Conservation (phyloP, 108 stramenopile species). For the Stephanodiscus minutulus region DNA sequence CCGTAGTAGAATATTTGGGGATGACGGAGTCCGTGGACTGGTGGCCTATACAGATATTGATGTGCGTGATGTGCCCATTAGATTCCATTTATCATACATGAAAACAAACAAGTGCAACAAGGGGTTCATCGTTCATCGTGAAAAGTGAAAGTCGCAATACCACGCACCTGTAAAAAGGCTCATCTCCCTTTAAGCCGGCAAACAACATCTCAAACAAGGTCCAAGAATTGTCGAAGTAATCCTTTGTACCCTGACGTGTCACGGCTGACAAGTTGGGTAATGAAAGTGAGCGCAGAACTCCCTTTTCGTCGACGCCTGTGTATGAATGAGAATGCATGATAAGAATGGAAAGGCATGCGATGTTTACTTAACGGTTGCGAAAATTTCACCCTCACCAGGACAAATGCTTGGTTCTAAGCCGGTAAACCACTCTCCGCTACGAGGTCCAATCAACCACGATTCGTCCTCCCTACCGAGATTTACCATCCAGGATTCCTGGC, state of each 20-base stretch:
- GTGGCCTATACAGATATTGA: conserved; percentile 46
- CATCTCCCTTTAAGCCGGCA: conserved; percentile 88
- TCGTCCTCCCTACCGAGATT: conserved; percentile 74
- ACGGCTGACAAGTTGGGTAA: conserved; percentile 70
- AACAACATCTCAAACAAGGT: conserved; percentile 89
- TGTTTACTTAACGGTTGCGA: not conserved
- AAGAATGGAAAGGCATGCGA: not conserved
- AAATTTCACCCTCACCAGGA: conserved; percentile 51
- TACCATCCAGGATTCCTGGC: conserved; percentile 77
- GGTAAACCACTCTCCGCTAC: conserved; percentile 74
- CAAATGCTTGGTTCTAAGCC: conserved; percentile 60
- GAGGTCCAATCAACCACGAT: conserved; percentile 67
- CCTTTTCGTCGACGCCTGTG: conserved; percentile 57
- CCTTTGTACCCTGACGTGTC: conserved; percentile 70
- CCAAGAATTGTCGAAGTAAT: conserved; percentile 96
- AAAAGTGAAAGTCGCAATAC: not conserved
- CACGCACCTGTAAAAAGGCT: conserved; percentile 79
- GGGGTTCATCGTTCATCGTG: not conserved
- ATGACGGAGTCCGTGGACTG: conserved; percentile 84
- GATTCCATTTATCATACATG: not conserved
- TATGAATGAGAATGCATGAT: not conserved
- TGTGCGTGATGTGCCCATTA: not conserved
- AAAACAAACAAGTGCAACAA: not conserved
- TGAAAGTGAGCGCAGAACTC: conserved; percentile 66
- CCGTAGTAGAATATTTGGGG: conserved; percentile 96